These are phyloP conservation scores for Phaeosphaeria sp. DNA, from an alignment of 2,329 filamentous ascomycete genomes.

Conservation along the genomic window DNA sequence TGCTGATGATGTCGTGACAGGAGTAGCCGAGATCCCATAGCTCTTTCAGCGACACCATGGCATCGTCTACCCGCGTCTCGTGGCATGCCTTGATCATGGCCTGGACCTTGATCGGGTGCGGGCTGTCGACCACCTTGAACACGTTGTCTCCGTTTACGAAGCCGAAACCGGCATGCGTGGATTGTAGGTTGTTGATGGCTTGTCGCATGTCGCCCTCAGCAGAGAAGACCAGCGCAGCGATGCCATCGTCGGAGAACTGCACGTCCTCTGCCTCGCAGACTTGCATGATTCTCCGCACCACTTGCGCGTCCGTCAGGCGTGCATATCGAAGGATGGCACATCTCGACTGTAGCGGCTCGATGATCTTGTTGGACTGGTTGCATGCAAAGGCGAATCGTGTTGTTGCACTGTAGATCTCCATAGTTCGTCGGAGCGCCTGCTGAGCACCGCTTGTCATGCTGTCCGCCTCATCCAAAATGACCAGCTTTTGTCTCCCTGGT, in stretches of 20 bases:
- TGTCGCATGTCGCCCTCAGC: conserved; percentile 99
- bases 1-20: conserved; percentile 98
- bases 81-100: conserved; percentile 98
- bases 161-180: conserved; percentile 89
- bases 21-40: conserved; percentile 95
- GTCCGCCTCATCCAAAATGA: conserved; percentile 97
- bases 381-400: conserved; percentile 98
- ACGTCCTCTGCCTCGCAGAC: conserved; percentile 94
- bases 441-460: conserved; percentile 96
- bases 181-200: conserved; percentile 98
- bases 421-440: conserved; percentile 91
- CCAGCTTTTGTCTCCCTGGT: conserved; percentile 88
- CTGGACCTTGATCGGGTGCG: conserved; percentile 97
- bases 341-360: conserved; percentile 95
- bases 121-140: conserved; percentile 95
- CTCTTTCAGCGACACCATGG: conserved; percentile 85
- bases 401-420: conserved; percentile 98
- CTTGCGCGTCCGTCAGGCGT: conserved; percentile 87
- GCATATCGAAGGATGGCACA: conserved; percentile 96
- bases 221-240: conserved; percentile 95
- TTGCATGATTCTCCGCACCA: conserved; percentile 88
- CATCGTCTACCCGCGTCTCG: conserved; percentile 87
- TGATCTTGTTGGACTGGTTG: conserved; percentile 99
- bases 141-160: conserved; percentile 98
- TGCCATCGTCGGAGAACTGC: conserved; percentile 87